Base-by-base conservation (phyloP, 2,329 filamentous ascomycete species). In the Beauveria sp. region DNA sequence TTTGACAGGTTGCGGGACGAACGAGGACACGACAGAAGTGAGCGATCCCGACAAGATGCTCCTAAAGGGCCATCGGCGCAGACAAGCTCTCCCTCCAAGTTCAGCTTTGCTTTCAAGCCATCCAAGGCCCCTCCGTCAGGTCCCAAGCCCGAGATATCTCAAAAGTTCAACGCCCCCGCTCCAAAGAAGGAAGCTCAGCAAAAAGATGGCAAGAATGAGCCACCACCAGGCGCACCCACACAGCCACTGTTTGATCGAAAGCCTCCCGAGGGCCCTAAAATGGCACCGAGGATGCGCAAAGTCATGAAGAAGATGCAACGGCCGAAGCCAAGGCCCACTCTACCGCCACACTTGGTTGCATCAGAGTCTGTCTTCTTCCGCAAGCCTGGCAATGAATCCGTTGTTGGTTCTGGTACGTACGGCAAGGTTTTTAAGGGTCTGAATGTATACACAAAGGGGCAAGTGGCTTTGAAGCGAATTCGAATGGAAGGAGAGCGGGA, bases 331-430 rank as follows among this genome's bases (percentile, higher is more conserved):
- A 85, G 87, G 57, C 91, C 91, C 2, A 83, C 79, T 5, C 76
- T 97, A 1, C 77, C 87, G 0, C 77, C 85, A 26, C 90, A 96
- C 37, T 84, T 93, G 67, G 84, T 86, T 12, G 78, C 81, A 6
- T 96, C 92, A 0, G 89, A 93, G 51, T 97, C 92, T 0, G 92
- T 97, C 3, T 97, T 96, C 74, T 96, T 89, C 76, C 84, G 93
- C 65, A 97, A 97, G 71, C 92, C 92, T 1, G 93, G 93, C n/a
- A 96, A 97, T 67, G 93, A 96, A 71, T 97, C 93, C 0, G 93
- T 97, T 0, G 89, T 97, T 22, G 93, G 93, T 18, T 96, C 93
- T 48, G 93, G 93, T 12, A 97, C 93, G 0, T 97, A 97, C 68
- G 94, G 91, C 57, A 96, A 96, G 73, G 92, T 96, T 5, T 96